Evolutionary conservation across 2,329 filamentous ascomycete species (phyloP), one percentile per base, ranked within the genome.

Genomic region (Talaromyces sp.): DNA sequence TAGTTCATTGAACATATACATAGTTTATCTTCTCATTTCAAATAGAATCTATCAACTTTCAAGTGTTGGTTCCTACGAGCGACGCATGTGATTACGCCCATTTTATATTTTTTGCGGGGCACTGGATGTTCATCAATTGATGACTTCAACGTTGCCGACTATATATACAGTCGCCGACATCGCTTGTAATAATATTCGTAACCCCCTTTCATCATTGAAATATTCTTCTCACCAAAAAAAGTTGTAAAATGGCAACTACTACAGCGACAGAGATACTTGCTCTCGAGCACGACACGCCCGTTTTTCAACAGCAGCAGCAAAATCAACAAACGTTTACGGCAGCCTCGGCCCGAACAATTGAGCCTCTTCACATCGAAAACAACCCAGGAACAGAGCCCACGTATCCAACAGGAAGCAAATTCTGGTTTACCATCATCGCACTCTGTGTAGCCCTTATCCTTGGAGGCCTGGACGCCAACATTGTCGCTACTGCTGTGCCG

Each of bases 401-500:
- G n/a, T 47, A 47, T 25, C 42, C 42, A 47, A 47, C 42, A 22
- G n/a, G 42, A 9, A 9, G 7, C 7, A 47, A 47, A 13, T 47
- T 47, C 22, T 47, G 42, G 42, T 47, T 22, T n/a, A 47, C 42
- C 11, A 8, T 47, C 30, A 57, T 53, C n/a, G 54, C 63, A 10
- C 64, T 65, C 27, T 63, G 59, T 51, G 13, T 65, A 22, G 51
- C 59, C 9, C 32, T 63, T 49, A 65, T 67, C 32, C 54, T 69
- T 19, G 55, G 64, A 13, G 67, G 67, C 8, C 61, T 70, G 4
- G 67, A 70, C 39, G 36, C 61, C 49, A 84, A 82, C 1, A 85
- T 85, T 66, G 77, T 85, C 44, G 81, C 83, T 0, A 85, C 84
- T 11, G 82, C 84, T 2, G 67, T 85, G 0, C 84, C 84, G 0